A percentile compares a stretch with the other conserved stretches of the same genome.
phyloP scores from a whole-genome alignment of 495 filamentous ascomycete genomes.

The Neurospora sp. region DNA sequence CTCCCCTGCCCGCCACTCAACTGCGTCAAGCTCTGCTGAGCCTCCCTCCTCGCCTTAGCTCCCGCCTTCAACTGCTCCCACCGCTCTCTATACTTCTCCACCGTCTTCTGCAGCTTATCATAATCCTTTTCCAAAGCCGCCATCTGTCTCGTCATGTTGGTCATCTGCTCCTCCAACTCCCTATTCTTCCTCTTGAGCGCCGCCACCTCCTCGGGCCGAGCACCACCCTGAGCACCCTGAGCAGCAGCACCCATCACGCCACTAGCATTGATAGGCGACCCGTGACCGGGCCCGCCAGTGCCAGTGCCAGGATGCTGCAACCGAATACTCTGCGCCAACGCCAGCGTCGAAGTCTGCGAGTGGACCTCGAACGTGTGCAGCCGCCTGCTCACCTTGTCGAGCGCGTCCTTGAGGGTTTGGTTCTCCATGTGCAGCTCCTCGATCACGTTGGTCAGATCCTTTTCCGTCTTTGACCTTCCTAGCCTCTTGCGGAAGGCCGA shows the following conservation, averaged over 20 bases:
- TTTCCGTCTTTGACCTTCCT: slow-evolving; percentile 21
- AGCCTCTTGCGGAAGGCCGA: slow-evolving; percentile 21
- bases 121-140: slow-evolving; percentile 53
- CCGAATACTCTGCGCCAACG: slow-evolving; percentile 69
- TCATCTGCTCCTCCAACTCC: slow-evolving; percentile 50
- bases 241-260: slow-evolving; percentile 19
- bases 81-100: slow-evolving; percentile 60
- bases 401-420: slow-evolving; percentile 56
- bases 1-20: not conserved
- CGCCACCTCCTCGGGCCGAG: slow-evolving; percentile 15
- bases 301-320: slow-evolving; percentile 39
- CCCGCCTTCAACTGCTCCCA: slow-evolving; percentile 83
- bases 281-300: not conserved
- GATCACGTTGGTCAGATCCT: slow-evolving; percentile 43
- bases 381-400: slow-evolving; percentile 68
- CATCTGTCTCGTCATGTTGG: slow-evolving; percentile 39
- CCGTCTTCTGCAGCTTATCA: slow-evolving; percentile 53
- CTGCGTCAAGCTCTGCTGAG: slow-evolving; percentile 10
- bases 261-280: slow-evolving; percentile 25
- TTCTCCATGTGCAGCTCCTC: slow-evolving; percentile 84
- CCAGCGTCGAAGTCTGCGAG: slow-evolving; percentile 69
- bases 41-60: slow-evolving; percentile 56
- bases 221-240: not conserved
- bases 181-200: slow-evolving; percentile 31
- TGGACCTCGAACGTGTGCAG: slow-evolving; percentile 79